These are phyloP conservation scores for Penicillium sp. DNA, from an alignment of 2,329 filamentous ascomycete species.

Conservation along the genomic window DNA sequence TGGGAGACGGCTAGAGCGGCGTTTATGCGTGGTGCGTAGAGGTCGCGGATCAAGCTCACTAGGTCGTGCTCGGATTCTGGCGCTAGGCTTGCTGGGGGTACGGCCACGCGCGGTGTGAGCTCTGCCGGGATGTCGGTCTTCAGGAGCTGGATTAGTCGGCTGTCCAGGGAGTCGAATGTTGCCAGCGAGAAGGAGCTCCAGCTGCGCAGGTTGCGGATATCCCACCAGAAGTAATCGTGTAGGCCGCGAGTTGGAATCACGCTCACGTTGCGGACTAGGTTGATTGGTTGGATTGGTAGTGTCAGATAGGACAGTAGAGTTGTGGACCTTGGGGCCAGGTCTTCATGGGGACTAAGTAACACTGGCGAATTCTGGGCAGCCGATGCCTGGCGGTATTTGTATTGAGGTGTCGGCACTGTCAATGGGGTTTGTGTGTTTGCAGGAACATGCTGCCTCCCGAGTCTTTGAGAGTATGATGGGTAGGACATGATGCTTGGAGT, in stretches of 20 bases:
- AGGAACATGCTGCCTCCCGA: constrained; percentile 36
- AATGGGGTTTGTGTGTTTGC: constrained; percentile 38
- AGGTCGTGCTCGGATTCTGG: constrained; percentile 78
- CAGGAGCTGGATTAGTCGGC: constrained; percentile 70
- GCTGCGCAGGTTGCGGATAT: constrained; percentile 79
- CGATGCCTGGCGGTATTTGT: constrained; percentile 26
- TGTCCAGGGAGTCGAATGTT: constrained; percentile 67
- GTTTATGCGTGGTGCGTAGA: constrained; percentile 86
- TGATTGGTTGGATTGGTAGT: constrained; percentile 74
- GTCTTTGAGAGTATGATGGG: constrained; percentile 34
- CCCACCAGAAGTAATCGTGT: constrained; percentile 92
- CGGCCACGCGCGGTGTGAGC: constrained; percentile 36
- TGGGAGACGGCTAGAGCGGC: constrained; percentile 76
- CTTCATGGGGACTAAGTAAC: constrained; percentile 26
- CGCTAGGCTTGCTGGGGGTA: constrained; percentile 55
- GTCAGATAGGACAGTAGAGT: constrained; percentile 78
- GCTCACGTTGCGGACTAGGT: constrained; percentile 75
- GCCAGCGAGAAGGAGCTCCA: constrained; percentile 78
- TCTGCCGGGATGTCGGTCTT: constrained; percentile 60
- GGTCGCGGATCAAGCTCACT: constrained; percentile 70
- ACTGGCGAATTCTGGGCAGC: constrained; percentile 28
- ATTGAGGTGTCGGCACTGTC: constrained; percentile 32
- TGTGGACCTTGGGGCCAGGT: constrained; percentile 50
- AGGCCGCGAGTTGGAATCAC: constrained; percentile 64
- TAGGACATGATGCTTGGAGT: constrained; percentile 41